Base-by-base conservation (phyloP, 148 eudicot genomes). In the Vaccinium myrtillus region DNA sequence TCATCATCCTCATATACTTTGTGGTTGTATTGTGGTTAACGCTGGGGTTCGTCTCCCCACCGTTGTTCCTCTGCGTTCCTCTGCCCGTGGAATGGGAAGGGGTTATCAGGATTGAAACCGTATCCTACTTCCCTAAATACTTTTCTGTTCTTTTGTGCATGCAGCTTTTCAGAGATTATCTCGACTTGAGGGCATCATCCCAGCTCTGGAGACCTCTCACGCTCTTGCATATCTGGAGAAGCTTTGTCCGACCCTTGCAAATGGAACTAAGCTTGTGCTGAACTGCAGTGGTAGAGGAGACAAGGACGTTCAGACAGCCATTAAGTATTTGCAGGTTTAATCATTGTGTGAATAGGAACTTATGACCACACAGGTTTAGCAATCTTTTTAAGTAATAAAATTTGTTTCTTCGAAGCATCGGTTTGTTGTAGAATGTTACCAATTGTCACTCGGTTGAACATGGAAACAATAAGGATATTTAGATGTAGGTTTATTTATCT, bases 241-340 rank as follows among this genome's bases (percentile, higher is more conserved):
- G 90, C 89, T 97, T 59, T 97, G 98, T 76, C 98, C 99, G 8
- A 90, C 92, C 36, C 98, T 97, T 48, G 89, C 91, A 13, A 88
- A 95, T 78, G 99, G 98, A 54, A 88, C 96, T 30, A 95, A 90
- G 87, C 87, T 97, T 21, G 99, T 97, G 7, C 82, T 97, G 53
- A 97, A 97, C 87, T 95, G 96, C 91, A 97, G 99, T 84, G 99
- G 99, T 21, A 91, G 98, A 90, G 99, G 99, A 13, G 99, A 95
- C 75, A 97, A 97, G 84, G 98, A 97, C 79, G 96, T 97, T 59
- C 96, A 97, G 4, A 97, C 99, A 0, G 98, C 95, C 56, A 93
- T 97, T 75, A 95, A 97, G 83, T 82, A 94, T 84, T 78, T 97
- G 87, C 83, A 95, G 86, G 81, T 94, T 53, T 93, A 83, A 89